phyloP scores from a whole-genome alignment of 2,329 filamentous ascomycete genomes.

The Verticillium nonalfalfae region DNA sequence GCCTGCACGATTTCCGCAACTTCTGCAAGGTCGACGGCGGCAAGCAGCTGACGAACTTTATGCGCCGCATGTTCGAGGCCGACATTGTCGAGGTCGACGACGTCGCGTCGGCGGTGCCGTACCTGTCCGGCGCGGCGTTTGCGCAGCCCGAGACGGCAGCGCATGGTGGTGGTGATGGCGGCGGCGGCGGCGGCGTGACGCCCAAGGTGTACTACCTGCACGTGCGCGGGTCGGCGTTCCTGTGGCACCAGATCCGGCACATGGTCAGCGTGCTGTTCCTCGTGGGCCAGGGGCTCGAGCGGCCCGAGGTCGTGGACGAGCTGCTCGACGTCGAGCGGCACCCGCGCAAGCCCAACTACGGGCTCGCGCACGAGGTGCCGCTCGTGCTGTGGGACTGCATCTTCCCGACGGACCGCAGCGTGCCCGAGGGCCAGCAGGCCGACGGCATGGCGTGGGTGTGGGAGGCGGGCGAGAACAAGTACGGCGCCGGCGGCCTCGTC shows the following conservation, averaged over 20 bases:
- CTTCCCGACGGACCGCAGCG: conserved; percentile 54
- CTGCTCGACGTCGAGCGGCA: conserved; percentile 68
- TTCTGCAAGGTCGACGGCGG: conserved; percentile 89
- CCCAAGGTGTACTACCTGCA: conserved; percentile 82
- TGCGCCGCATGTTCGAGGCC: conserved; percentile 71
- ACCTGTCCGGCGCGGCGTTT: conserved; percentile 29
- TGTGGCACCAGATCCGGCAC: conserved; percentile 97
- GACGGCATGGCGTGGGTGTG: conserved; percentile 67
- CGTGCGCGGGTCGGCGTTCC: conserved; percentile 83
- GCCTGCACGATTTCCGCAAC: conserved; percentile 90
- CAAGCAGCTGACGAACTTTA: conserved; percentile 84
- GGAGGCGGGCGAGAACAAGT: conserved; percentile 64
- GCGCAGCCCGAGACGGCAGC: conserved; percentile 6
- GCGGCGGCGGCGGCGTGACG: conserved; percentile 10
- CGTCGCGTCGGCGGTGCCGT: conserved; percentile 46
- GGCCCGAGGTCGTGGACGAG: conserved; percentile 62
- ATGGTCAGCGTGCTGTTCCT: conserved; percentile 92
- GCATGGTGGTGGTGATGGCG: no score
- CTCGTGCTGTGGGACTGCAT: conserved; percentile 95
- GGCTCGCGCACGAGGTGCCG: conserved; percentile 84
- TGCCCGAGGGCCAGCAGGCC: conserved; percentile 40
- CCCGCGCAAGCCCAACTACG: conserved; percentile 76
- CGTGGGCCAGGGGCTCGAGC: conserved; percentile 81
- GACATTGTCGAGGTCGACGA: conserved; percentile 64
- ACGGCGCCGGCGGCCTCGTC: conserved; percentile 59